Base-by-base conservation (phyloP, 805 yeast species). In the Lachancea waltii region DNA sequence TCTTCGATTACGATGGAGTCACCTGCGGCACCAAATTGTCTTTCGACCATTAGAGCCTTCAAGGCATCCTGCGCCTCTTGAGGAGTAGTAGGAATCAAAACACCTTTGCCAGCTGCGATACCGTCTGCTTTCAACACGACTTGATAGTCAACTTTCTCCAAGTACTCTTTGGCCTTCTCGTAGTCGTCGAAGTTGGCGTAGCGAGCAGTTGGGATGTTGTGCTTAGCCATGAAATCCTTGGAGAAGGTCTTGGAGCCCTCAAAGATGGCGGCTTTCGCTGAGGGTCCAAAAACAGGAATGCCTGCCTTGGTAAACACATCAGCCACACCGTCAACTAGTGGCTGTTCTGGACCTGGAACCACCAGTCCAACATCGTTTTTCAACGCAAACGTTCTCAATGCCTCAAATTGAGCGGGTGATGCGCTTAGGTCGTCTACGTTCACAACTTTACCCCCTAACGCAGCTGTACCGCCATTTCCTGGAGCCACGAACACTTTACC, bases 281-380 rank as follows among this genome's bases (percentile, higher is more conserved):
- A 74, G n/a, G 99, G 99, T 11, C 98, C 99, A 67, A 92, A 92
- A 13, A 89, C 96, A 19, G 96, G 94, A 48, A 92, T 80, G 47
- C 98, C 98, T 36, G 81, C 82, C 42, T 75, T 77, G 45, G 75
- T 67, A 70, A 92, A 87, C 38, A 68, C 67, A 13, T 79, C 62
- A 19, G 89, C 62, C 44, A 92, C 78, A 36, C 99, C 99, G 54
- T 92, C 97, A 22, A 94, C 97, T 45, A 94, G 70, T 25, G 98
- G 97, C 65, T 87, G 95, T 65, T 92, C 99, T n/a, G 99, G 99
- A 23, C 99, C 99, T 25, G 98, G 97, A 30, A 92, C 70, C 4
- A 86, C 97, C 40, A 92, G 68, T 36, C 69, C 73, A 38, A 92
- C 72, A 4, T 73, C 51, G 39, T 89, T 67, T 20, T 74, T 74